Evolutionary conservation across 2,329 filamentous ascomycete genomes (phyloP), one percentile per base, ranked within the genome.

Genomic region (Cercospora canescens): DNA sequence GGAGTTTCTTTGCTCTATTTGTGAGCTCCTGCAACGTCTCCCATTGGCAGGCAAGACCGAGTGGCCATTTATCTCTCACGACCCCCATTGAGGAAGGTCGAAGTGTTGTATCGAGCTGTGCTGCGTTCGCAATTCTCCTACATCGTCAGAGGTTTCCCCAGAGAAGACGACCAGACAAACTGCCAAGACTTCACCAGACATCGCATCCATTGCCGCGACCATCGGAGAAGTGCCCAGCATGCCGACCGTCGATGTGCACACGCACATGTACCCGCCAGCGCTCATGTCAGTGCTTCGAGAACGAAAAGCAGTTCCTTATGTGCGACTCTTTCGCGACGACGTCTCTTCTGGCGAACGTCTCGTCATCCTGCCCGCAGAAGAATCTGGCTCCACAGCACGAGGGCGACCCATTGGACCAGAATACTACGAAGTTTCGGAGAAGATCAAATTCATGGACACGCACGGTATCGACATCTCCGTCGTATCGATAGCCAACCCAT

Each of bases 401-500:
- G 94, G 93, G 39, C 88, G 94, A 3, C 93, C 94, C 3, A 87
- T 97, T 50, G 94, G 93, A 24, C 83, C 88, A 0, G 91, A 94
- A 73, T 97, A 94, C 83, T 92, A 89, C 68, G 91, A 92, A 52
- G 89, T 96, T 65, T 81, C 83, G 16, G 85, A 92, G 72, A 97
- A 97, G 76, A 84, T 97, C 14, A 84, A 87, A 57, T 97, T 97
- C 81, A 97, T 97, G 94, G 85, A 93, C 77, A 86, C 84, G 16
- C 94, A 97, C 80, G 82, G 82, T 61, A 97, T 97, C 76, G 86
- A 91, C 78, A 88, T 90, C 69, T 95, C 91, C 1, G 91, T 97
- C 59, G 88, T 97, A 69, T 95, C 92, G 0, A 87, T 97, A 24
- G 94, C 94, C 14, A 97, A 97, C 75, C 94, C 94, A 0, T 97